Base-by-base conservation (phyloP, 371 early-diverging fungal species). In the Mucor irregularis region DNA sequence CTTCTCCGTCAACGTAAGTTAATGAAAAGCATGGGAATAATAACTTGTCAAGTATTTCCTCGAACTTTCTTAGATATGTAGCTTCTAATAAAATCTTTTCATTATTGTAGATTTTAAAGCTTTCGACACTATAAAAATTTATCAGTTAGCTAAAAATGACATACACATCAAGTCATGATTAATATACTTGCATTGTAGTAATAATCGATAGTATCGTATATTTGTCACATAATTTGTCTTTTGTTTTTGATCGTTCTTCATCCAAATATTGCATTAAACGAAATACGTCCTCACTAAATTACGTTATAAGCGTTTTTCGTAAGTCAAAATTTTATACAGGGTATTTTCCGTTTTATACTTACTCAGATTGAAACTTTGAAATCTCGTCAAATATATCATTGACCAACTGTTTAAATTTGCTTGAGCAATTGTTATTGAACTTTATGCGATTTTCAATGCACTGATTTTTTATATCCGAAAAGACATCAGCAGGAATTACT, bases 81-180 rank as follows among this genome's bases (percentile, higher is more conserved):
- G 45, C 25, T 44, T 53, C 53, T 33, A 35, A 53, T 43, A 45
- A 10, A 7, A 3, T 44, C 6, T 43, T 0, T 53, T 53, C 45
- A 2, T 45, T 53, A 0, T 25, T 53, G 34, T 44, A 53, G 14
- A 34, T 10, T 28, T 53, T 44, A 16, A 53, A 53, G 45, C 45
- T 16, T 26, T 44, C 34, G 1, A 45, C 29, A 0, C 54, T 54
- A 44, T 6, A 33, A 16, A 38, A 39, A 28, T 28, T 50, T 13
- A n/a, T n/a, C 25, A 42, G 25, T 42, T 42, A 42, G 25, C 21
- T 7, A 47, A 38, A 50, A 38, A 50, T 10, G 28, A n/a, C n/a
- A n/a, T n/a, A n/a, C n/a, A 39, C 26, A 39, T 19, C 33, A 16
- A 53, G 14, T 43, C 44, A 33, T 53, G 26, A 26, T 26, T 33